Conservation (phyloP, 31 red algal genomes). For the Odonthalia washingtoniensis region DNA sequence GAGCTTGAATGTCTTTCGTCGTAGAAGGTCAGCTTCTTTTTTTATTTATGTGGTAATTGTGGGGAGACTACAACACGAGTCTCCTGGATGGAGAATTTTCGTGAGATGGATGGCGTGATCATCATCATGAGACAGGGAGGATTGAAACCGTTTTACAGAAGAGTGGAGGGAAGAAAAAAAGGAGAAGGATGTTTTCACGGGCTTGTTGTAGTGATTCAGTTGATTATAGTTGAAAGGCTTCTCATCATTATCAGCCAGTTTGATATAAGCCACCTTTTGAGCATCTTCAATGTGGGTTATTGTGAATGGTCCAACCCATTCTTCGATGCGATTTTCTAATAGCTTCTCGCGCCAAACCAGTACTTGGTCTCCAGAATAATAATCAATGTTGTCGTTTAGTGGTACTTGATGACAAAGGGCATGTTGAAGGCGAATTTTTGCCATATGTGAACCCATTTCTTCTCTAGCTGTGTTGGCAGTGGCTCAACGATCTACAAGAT, state of each 20-base stretch:
- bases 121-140: background rate
- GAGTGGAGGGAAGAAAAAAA: background rate
- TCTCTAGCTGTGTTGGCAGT: background rate
- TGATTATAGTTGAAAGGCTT: background rate
- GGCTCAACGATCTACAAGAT: background rate
- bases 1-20: constrained; percentile 39
- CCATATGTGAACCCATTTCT: too few species aligned
- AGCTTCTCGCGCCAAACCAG: too few species aligned
- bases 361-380: background rate
- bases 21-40: constrained; percentile 12
- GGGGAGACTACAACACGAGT: background rate
- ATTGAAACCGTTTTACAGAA: background rate
- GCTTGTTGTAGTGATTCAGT: too few species aligned
- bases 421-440: too few species aligned
- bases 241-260: background rate
- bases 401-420: background rate
- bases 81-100: too few species aligned
- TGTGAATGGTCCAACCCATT: background rate
- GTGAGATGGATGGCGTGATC: background rate
- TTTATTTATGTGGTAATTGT: constrained; percentile 24
- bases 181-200: background rate
- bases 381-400: background rate
- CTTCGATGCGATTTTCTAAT: too few species aligned
- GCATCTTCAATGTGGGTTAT: background rate
- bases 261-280: too few species aligned